Evolutionary conservation across 768 basidiomycete species (phyloP).

Genomic region (Chiua virens): DNA sequence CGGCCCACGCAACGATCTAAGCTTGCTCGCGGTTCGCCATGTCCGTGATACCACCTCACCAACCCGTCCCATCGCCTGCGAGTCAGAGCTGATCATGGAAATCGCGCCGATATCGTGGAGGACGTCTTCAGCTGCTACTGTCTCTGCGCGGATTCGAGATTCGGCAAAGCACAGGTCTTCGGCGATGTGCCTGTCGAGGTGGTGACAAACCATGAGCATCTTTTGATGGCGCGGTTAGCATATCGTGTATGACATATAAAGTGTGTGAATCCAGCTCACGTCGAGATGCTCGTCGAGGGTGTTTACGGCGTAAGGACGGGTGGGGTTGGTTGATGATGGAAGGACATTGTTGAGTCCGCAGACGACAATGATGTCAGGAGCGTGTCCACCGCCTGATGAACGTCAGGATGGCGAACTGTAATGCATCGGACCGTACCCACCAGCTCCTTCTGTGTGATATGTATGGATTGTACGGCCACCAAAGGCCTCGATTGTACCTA

Average conservation of each 20-base stretch:
- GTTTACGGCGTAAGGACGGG: slow-evolving; percentile 86
- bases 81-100: slow-evolving; percentile 94
- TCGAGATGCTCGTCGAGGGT: slow-evolving; percentile 97
- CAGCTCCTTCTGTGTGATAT: slow-evolving; percentile 96
- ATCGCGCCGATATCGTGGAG: slow-evolving; percentile 92
- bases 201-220: slow-evolving; percentile 99
- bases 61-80: slow-evolving; percentile 98
- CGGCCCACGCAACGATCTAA: slow-evolving; percentile 78
- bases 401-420: neutral
- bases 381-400: slow-evolving; percentile 81
- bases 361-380: slow-evolving; percentile 98
- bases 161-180: slow-evolving; percentile 97
- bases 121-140: slow-evolving; percentile 96
- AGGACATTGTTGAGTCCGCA: slow-evolving; percentile 87
- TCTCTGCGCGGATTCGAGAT: slow-evolving; percentile 94
- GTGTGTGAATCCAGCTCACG: slow-evolving; percentile 46
- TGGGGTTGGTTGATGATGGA: slow-evolving; percentile 97
- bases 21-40: slow-evolving; percentile 97
- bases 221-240: slow-evolving; percentile 31
- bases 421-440: slow-evolving; percentile 33
- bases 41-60: slow-evolving; percentile 92
- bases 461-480: slow-evolving; percentile 92
- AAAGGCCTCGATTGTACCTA: slow-evolving; percentile 88
- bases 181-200: slow-evolving; percentile 85
- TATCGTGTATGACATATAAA: neutral